These are phyloP conservation scores for Trypanosoma caninum DNA, from an alignment of 208 protist genomes.

Conservation along the genomic window DNA sequence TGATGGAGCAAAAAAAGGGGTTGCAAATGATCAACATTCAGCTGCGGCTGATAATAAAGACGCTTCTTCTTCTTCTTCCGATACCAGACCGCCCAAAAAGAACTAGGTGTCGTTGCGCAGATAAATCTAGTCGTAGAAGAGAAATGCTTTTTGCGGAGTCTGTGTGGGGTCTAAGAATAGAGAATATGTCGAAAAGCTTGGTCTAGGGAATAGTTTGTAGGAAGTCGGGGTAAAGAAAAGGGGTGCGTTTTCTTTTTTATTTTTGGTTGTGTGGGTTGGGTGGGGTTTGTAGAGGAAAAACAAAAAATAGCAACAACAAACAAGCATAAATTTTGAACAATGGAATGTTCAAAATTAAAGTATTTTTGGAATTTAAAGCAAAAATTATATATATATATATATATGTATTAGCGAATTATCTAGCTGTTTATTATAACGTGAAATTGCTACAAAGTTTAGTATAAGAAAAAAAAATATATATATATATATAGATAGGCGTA, in stretches of 20 bases:
- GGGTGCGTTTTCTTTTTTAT: no score
- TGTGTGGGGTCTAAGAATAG: no score
- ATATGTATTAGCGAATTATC: constrained; percentile 7
- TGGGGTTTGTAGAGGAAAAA: not conserved
- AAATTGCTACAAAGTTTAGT: not conserved
- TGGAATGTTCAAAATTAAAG: not conserved
- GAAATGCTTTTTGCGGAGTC: no score
- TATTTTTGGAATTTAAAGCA: no score
- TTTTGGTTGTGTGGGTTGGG: no score
- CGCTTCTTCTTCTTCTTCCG: not conserved
- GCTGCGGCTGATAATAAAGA: not conserved
- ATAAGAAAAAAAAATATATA: no score
- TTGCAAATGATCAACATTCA: not conserved
- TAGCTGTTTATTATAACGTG: not conserved
- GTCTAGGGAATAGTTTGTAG: no score
- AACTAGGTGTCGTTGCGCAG: no score
- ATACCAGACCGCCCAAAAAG: not conserved
- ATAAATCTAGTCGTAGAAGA: no score
- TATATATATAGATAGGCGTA: no score
- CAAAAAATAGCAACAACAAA: not conserved
- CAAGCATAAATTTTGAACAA: not conserved
- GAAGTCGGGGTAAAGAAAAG: no score
- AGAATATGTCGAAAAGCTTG: no score
- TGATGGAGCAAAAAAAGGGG: not conserved
- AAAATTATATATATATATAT: constrained; percentile 23